Percentiles rank a stretch among this genome's conserved stretches.
Conservation (phyloP, 2,329 filamentous ascomycete genomes). For the Myriosclerotinia curreyana region DNA sequence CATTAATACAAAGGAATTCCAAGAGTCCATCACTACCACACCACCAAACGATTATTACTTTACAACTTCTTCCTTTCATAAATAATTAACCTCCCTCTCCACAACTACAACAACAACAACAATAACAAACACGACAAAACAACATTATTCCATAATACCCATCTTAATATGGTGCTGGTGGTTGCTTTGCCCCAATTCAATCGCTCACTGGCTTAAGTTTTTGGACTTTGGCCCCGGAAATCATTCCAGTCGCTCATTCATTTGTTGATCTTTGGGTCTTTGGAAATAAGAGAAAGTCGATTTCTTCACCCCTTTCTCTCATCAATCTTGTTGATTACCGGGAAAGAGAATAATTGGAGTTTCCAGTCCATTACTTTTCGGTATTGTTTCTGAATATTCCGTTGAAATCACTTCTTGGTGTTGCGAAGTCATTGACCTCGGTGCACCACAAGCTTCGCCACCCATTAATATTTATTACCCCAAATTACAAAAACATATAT, state of each 20-base stretch:
- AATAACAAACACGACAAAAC: too few species aligned
- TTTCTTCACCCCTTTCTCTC: background rate
- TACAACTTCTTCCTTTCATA: background rate
- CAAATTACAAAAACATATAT: background rate
- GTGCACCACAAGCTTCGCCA: background rate
- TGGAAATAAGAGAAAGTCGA: background rate
- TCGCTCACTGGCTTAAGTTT: slow-evolving; percentile 3
- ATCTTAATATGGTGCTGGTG: slow-evolving; percentile 8
- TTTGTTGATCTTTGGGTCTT: slow-evolving; percentile 5
- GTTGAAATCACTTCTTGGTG: background rate
- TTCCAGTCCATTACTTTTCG: background rate
- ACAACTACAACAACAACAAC: background rate
- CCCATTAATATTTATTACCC: background rate
- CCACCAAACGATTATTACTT: background rate
- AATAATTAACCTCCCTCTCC: background rate
- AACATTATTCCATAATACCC: background rate
- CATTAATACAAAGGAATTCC: slow-evolving; percentile 10
- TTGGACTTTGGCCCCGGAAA: background rate
- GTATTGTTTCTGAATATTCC: background rate
- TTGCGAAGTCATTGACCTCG: slow-evolving; percentile 4
- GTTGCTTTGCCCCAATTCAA: background rate
- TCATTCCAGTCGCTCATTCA: background rate
- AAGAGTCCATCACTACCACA: background rate
- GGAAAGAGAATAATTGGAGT: background rate
- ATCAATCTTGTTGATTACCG: too few species aligned